Evolutionary conservation across 345 rosid genomes (phyloP).

Genomic region (Cardamine chenopodiifolia): DNA sequence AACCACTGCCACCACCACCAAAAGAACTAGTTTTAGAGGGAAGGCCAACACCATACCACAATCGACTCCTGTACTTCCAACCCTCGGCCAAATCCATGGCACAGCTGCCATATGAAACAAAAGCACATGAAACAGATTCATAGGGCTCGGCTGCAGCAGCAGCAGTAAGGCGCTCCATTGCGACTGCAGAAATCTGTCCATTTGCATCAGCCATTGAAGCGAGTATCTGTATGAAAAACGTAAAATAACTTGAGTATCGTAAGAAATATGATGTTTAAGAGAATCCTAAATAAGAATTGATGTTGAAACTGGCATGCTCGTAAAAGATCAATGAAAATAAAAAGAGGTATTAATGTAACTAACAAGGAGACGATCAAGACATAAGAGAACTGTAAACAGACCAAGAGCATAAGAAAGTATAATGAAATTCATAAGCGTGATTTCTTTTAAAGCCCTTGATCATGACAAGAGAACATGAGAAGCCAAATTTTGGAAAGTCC

Average conservation of each 20-base stretch:
- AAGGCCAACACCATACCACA: constrained; percentile 95
- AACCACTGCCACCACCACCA: constrained; percentile 97
- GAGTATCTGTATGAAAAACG: constrained; percentile 63
- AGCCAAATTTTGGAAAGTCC: constrained; percentile 1
- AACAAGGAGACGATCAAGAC: constrained; percentile 6
- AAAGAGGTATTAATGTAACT: constrained; percentile 16
- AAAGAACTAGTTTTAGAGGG: constrained; percentile 64
- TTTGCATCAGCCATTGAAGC: constrained; percentile 99
- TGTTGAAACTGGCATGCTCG: constrained; percentile 19
- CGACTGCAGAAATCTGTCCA: constrained; percentile 86
- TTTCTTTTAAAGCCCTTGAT: constrained; percentile 7
- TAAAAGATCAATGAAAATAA: not conserved
- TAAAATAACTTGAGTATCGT: constrained; percentile 21
- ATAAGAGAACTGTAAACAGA: constrained; percentile 1
- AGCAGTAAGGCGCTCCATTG: constrained; percentile 95
- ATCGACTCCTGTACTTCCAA: constrained; percentile 95
- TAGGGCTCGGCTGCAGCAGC: constrained; percentile 98
- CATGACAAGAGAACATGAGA: constrained; percentile 18
- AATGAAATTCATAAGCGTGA: not conserved
- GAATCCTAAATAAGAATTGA: constrained; percentile 1
- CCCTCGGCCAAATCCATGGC: constrained; percentile 91
- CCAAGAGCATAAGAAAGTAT: not conserved
- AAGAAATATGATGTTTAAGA: not conserved
- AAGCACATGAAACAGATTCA: constrained; percentile 95
- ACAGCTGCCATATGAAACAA: constrained; percentile 98